Percentiles rank a stretch among this genome's conserved stretches.
phyloP scores from a whole-genome alignment of 2,329 filamentous ascomycete species.

The Talaromyces islandicus region DNA sequence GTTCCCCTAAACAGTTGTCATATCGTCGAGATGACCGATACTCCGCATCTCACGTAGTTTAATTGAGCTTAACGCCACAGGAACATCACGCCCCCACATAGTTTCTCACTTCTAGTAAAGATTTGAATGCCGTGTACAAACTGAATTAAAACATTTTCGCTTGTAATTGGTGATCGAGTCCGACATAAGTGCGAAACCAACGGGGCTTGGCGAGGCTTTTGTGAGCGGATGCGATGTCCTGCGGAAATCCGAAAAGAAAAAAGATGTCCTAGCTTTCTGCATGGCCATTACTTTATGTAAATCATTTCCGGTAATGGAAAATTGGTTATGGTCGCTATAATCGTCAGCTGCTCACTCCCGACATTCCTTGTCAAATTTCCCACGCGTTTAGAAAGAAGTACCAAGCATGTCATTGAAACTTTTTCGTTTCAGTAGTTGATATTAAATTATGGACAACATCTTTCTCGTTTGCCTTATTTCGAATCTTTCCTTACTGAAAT shows the following conservation, averaged over 20 bases:
- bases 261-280: not conserved
- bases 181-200: not conserved
- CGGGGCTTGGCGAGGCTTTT: not conserved
- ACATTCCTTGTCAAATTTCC: not conserved
- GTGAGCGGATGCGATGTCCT: not conserved
- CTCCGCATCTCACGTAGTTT: not conserved
- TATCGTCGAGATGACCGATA: not conserved
- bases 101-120: not conserved
- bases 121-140: not conserved
- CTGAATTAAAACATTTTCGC: not conserved
- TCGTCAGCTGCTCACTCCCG: not conserved
- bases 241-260: not conserved
- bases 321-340: not conserved
- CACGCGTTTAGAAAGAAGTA: not conserved
- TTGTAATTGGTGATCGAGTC: not conserved
- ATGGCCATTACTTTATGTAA: not conserved
- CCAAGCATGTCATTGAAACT: not conserved
- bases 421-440: not conserved
- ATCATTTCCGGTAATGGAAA: not conserved
- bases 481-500: not conserved
- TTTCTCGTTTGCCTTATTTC: not conserved
- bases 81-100: not conserved
- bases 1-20: not conserved
- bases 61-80: not conserved
- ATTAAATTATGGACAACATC: not conserved